These are phyloP conservation scores for Verticillium albo-atrum DNA, from an alignment of 2,329 filamentous ascomycete species.

Conservation along the genomic window DNA sequence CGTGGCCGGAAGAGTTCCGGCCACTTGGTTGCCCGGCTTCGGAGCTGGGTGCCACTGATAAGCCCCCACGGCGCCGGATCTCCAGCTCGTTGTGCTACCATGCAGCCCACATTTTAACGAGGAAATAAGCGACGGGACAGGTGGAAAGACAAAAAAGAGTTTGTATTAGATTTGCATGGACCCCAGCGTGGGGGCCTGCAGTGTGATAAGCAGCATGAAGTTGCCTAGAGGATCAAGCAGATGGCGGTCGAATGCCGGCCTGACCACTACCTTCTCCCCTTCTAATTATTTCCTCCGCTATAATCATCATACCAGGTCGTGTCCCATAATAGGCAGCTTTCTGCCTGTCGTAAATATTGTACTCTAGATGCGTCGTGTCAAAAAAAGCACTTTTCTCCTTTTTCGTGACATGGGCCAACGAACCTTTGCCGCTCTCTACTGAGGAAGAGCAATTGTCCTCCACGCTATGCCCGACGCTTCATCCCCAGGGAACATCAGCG, in stretches of 20 bases:
- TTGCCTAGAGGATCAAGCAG: background rate
- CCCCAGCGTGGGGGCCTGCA: background rate
- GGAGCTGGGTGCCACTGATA: background rate
- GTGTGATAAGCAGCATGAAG: background rate
- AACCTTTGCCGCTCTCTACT: background rate
- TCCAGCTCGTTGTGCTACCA: background rate
- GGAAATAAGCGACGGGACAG: background rate
- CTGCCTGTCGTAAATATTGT: background rate
- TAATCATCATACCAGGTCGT: background rate
- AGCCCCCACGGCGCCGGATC: background rate
- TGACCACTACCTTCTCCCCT: background rate
- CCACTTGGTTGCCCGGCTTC: conserved; percentile 6
- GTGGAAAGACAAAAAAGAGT: background rate
- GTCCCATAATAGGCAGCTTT: background rate
- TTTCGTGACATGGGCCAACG: background rate
- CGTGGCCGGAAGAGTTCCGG: conserved; percentile 13
- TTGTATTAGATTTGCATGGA: background rate
- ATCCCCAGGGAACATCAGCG: background rate
- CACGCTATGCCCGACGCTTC: background rate
- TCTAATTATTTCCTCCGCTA: background rate
- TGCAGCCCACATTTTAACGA: background rate
- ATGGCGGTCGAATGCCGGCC: background rate
- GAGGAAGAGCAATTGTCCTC: background rate
- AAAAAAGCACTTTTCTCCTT: background rate
- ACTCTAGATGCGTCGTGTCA: background rate